Percentiles rank a stretch among this genome's conserved stretches.
These are phyloP conservation scores for Exserohilum turcica DNA, from an alignment of 2,329 filamentous ascomycete species.

Conservation along the genomic window DNA sequence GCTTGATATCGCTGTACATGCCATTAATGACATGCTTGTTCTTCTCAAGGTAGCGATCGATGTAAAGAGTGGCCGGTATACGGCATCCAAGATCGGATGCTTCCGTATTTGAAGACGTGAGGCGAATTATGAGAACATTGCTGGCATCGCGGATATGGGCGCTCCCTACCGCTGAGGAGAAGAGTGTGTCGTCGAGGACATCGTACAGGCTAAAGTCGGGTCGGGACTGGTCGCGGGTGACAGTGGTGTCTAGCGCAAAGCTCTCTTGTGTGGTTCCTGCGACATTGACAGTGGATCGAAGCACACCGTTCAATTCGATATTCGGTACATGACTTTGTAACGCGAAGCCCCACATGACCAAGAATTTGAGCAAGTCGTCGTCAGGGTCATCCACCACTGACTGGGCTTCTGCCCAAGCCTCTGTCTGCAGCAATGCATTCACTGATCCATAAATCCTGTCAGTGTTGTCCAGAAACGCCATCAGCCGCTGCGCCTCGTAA, in stretches of 20 bases:
- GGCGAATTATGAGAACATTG: constrained; percentile 60
- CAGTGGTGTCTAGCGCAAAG: constrained; percentile 36
- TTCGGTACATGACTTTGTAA: constrained; percentile 51
- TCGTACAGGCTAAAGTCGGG: constrained; percentile 57
- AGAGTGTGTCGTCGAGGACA: constrained; percentile 58
- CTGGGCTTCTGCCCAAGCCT: constrained; percentile 39
- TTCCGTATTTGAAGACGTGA: constrained; percentile 43
- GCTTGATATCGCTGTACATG: constrained; percentile 52
- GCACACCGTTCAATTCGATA: constrained; percentile 49
- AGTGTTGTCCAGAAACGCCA: constrained; percentile 65
- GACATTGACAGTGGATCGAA: constrained; percentile 52
- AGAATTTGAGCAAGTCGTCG: constrained; percentile 52
- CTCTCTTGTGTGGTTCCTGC: constrained; percentile 32
- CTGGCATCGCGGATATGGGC: constrained; percentile 47
- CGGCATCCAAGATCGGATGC: constrained; percentile 52
- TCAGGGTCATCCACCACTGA: constrained; percentile 36
- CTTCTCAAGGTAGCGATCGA: constrained; percentile 64
- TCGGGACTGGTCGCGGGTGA: constrained; percentile 25
- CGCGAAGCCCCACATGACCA: constrained; percentile 57
- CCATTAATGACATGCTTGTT: constrained; percentile 55
- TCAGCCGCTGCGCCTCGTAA: constrained; percentile 64
- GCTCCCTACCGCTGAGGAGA: constrained; percentile 25
- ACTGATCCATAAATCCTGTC: constrained; percentile 64
- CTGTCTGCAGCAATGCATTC: constrained; percentile 56
- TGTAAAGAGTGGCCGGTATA: constrained; percentile 60